Evolutionary conservation across 2,329 filamentous ascomycete species (phyloP).

Genomic region (Phaeosphaeriaceae sp.): DNA sequence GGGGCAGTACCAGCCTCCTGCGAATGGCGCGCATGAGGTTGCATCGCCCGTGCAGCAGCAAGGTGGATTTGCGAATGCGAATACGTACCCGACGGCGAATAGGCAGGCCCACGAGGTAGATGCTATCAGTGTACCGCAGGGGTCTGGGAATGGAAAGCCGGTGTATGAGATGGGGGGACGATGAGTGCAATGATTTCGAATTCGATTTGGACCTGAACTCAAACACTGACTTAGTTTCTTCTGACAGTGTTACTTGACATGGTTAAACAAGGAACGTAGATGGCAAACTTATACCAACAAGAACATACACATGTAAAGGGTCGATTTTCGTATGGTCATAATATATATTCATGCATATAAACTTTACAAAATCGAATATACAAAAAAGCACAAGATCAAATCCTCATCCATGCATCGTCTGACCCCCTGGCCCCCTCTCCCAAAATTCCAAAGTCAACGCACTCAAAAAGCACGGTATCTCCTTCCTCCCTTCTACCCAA

Average conservation of each 20-base stretch:
- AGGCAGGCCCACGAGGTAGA: conserved; percentile 26
- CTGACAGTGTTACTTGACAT: no score
- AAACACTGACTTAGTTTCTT: no score
- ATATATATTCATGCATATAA: not conserved
- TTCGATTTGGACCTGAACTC: no score
- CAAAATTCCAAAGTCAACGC: conserved; percentile 93
- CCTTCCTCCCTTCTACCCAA: conserved; percentile 93
- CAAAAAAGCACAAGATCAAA: not conserved
- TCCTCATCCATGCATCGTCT: conserved; percentile 23
- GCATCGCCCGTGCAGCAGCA: not conserved
- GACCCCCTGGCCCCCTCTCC: conserved; percentile 62
- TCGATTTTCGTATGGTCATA: not conserved
- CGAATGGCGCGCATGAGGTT: conserved; percentile 2
- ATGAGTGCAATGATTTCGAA: not conserved
- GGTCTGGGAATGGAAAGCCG: not conserved
- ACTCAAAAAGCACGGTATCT: conserved; percentile 91
- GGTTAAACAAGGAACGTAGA: not conserved
- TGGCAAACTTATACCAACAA: not conserved
- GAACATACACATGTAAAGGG: not conserved
- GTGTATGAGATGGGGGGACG: conserved; percentile 28
- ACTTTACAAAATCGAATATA: not conserved
- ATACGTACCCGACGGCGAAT: no score
- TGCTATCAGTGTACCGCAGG: conserved; percentile 20
- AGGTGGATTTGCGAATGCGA: not conserved
- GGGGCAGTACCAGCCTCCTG: conserved; percentile 2